Conservation (phyloP, 2,329 filamentous ascomycete genomes). For the Teratosphaeria destructans region DNA sequence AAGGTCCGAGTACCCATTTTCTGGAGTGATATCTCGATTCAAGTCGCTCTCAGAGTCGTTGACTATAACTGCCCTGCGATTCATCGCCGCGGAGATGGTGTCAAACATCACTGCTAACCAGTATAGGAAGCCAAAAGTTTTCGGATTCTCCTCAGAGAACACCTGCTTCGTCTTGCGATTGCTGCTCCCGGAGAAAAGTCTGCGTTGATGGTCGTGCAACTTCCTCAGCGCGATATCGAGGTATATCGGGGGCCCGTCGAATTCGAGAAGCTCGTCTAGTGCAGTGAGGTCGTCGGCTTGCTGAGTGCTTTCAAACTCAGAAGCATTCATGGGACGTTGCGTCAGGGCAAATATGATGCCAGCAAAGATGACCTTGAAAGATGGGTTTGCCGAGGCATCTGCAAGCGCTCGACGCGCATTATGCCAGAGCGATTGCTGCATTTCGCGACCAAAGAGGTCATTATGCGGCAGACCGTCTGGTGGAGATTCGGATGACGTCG, state of each 20-base stretch:
- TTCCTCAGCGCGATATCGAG: constrained; percentile 10
- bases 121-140: constrained; percentile 10
- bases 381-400: constrained; percentile 8
- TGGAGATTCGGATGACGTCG: not conserved
- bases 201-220: constrained; percentile 8
- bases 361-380: constrained; percentile 11
- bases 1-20: constrained; percentile 2
- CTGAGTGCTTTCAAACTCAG: constrained; percentile 1
- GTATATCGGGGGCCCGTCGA: constrained; percentile 8
- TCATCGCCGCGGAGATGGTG: constrained; percentile 11
- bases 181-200: not conserved
- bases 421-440: constrained; percentile 10
- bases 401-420: constrained; percentile 7
- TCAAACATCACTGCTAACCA: constrained; percentile 15
- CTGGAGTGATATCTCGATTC: not conserved
- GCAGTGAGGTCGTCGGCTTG: not conserved
- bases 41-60: constrained; percentile 5
- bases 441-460: constrained; percentile 8
- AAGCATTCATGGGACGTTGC: constrained; percentile 8
- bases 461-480: not conserved
- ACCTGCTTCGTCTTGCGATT: not conserved
- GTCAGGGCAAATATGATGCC: constrained; percentile 11
- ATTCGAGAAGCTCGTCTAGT: constrained; percentile 7
- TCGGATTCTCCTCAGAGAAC: constrained; percentile 7
- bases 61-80: constrained; percentile 7